Evolutionary conservation across 1,139 yeast species (phyloP).

Genomic region (Eremothecium cymbalariae): DNA sequence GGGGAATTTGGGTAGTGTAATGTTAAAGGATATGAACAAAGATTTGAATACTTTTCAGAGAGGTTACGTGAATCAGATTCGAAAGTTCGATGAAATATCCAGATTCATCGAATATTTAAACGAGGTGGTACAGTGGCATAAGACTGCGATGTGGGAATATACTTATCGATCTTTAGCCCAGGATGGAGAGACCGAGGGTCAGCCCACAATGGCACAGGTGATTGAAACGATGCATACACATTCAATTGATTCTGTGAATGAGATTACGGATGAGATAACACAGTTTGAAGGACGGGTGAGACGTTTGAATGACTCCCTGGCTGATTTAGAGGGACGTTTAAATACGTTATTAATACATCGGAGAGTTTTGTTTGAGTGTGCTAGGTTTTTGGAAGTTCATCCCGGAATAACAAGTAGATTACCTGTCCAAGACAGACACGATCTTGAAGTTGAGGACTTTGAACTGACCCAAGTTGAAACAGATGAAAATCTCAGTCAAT

Average conservation of each 20-base stretch:
- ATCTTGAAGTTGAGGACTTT: slow-evolving; percentile 23
- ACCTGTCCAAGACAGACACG: slow-evolving; percentile 10
- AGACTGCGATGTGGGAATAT: slow-evolving; percentile 33
- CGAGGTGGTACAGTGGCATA: slow-evolving; percentile 36
- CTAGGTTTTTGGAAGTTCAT: slow-evolving; percentile 34
- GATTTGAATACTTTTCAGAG: slow-evolving; percentile 66
- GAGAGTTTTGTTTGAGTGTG: slow-evolving; percentile 40
- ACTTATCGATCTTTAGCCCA: slow-evolving; percentile 28
- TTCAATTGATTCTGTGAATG: slow-evolving; percentile 38
- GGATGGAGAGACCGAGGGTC: slow-evolving; percentile 17
- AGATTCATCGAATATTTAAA: slow-evolving; percentile 52
- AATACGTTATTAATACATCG: slow-evolving; percentile 41
- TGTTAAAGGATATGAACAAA: slow-evolving; percentile 62
- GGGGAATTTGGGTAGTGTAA: slow-evolving; percentile 57
- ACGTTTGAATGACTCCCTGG: slow-evolving; percentile 39
- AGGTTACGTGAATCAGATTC: slow-evolving; percentile 58
- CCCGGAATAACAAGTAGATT: slow-evolving; percentile 26
- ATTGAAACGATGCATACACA: slow-evolving; percentile 20
- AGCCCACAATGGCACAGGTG: slow-evolving; percentile 17
- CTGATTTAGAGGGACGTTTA: slow-evolving; percentile 34
- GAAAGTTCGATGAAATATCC: slow-evolving; percentile 60
- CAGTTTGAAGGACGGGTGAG: slow-evolving; percentile 38
- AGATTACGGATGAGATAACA: slow-evolving; percentile 34
- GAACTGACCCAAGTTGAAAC: slow-evolving; percentile 17
- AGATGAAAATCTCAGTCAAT: slow-evolving; percentile 24